Evolutionary conservation across 768 basidiomycete species (phyloP).

Genomic region (Pisolithus albus): DNA sequence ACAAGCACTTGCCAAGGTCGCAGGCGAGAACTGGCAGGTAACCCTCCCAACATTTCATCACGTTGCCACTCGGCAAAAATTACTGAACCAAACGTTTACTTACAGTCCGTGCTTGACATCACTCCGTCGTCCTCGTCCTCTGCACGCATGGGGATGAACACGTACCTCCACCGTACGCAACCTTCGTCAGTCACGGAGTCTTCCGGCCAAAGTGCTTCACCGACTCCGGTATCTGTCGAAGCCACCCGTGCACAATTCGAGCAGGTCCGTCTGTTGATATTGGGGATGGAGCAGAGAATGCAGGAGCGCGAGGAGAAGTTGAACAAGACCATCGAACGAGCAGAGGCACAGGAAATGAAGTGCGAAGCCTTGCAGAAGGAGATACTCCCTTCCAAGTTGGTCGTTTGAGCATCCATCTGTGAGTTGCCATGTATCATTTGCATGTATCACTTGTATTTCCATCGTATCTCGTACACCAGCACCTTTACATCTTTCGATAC

Average conservation of each 20-base stretch:
- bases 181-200: slow-evolving; percentile 12
- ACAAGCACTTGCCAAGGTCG: slow-evolving; percentile 59
- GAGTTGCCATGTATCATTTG: slow-evolving; percentile 7
- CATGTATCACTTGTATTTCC: slow-evolving; percentile 4
- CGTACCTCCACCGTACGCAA: slow-evolving; percentile 20
- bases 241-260: slow-evolving; percentile 56
- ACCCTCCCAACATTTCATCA: slow-evolving; percentile 7
- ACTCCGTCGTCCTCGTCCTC: slow-evolving; percentile 23
- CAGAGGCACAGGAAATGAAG: slow-evolving; percentile 49
- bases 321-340: slow-evolving; percentile 50
- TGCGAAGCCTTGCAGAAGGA: slow-evolving; percentile 47
- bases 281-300: slow-evolving; percentile 72
- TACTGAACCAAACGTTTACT: neutral
- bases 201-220: slow-evolving; percentile 7
- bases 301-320: slow-evolving; percentile 58
- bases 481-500: neutral
- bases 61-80: neutral
- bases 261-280: slow-evolving; percentile 57
- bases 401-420: slow-evolving; percentile 7
- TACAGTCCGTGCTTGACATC: slow-evolving; percentile 31
- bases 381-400: slow-evolving; percentile 18
- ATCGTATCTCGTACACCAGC: neutral
- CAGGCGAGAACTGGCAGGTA: slow-evolving; percentile 82
- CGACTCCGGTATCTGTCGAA: slow-evolving; percentile 26
- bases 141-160: slow-evolving; percentile 21